phyloP scores from a whole-genome alignment of 352 stramenopile genomes.

The Elongisporangium prolatum region DNA sequence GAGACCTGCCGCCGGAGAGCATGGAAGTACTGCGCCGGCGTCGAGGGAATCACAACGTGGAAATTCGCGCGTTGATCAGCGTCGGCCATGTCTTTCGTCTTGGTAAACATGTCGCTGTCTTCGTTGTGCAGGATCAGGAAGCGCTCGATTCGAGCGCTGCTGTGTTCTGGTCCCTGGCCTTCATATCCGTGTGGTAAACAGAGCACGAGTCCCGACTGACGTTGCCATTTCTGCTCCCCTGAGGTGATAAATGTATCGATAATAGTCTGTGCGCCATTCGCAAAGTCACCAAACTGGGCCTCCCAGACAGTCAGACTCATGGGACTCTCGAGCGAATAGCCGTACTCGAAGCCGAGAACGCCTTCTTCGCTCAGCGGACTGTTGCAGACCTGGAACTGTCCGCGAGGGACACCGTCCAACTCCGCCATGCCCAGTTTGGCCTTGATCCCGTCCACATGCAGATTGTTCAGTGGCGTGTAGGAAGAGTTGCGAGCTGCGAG shows the following conservation, averaged over 20 bases:
- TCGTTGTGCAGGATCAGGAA: conserved; percentile 83
- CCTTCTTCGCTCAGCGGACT: conserved; percentile 79
- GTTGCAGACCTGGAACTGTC: conserved; percentile 77
- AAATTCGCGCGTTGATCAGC: conserved; percentile 64
- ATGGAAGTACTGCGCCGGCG: conserved; percentile 97
- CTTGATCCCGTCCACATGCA: conserved; percentile 40
- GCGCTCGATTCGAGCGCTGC: conserved; percentile 76
- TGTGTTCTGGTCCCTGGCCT: conserved; percentile 83
- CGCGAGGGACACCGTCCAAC: conserved; percentile 33
- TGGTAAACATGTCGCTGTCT: conserved; percentile 63
- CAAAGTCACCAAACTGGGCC: conserved; percentile 88
- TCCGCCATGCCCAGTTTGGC: conserved; percentile 30
- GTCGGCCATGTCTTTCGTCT: conserved; percentile 20
- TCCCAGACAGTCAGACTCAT: conserved; percentile 90
- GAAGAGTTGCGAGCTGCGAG: conserved; percentile 76
- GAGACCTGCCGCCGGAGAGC: conserved; percentile 85
- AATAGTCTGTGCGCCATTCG: conserved; percentile 85
- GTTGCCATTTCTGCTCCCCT: conserved; percentile 85
- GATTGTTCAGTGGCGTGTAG: conserved; percentile 94
- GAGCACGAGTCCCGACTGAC: conserved; percentile 86
- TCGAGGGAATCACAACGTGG: conserved; percentile 75
- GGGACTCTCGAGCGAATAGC: conserved; percentile 79
- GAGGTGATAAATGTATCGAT: conserved; percentile 85
- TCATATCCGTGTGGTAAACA: conserved; percentile 84
- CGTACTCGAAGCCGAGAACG: conserved; percentile 85